phyloP scores from a whole-genome alignment of 2,329 filamentous ascomycete species.

The Fusarium tupiense region DNA sequence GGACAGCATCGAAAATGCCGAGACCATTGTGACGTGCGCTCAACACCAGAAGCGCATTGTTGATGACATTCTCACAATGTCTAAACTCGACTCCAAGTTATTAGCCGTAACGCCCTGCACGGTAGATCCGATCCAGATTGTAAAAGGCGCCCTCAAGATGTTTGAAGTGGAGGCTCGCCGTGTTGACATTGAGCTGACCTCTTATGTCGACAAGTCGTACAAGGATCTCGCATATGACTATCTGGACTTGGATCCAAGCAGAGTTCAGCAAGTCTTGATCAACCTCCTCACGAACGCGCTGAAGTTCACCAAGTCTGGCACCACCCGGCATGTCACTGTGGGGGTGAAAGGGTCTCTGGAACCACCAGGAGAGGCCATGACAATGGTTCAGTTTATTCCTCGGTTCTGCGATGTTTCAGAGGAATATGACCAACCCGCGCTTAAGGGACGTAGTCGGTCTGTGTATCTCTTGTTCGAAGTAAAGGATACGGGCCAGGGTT shows the following conservation, averaged over 20 bases:
- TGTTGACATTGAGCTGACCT: constrained; percentile 72
- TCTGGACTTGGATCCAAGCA: constrained; percentile 75
- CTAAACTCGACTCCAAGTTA: constrained; percentile 80
- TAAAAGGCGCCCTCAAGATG: constrained; percentile 77
- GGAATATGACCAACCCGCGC: constrained; percentile 49
- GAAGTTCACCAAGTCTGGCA: constrained; percentile 78
- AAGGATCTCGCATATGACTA: constrained; percentile 67
- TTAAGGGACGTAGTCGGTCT: constrained; percentile 53
- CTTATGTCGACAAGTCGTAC: constrained; percentile 71
- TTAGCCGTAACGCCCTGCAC: constrained; percentile 77
- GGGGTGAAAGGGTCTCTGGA: constrained; percentile 56
- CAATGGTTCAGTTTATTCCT: constrained; percentile 70
- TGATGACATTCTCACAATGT: constrained; percentile 78
- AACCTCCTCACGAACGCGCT: constrained; percentile 84
- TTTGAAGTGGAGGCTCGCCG: constrained; percentile 79
- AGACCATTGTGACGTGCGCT: constrained; percentile 81
- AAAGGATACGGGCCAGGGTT: constrained; percentile 78
- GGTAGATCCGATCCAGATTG: constrained; percentile 72
- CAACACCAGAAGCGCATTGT: constrained; percentile 84
- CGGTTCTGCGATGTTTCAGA: constrained; percentile 59
- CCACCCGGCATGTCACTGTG: constrained; percentile 64
- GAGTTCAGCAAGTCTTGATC: constrained; percentile 81
- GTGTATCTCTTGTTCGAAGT: constrained; percentile 78
- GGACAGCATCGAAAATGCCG: constrained; percentile 75
- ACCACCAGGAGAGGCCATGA: constrained; percentile 52